These are phyloP conservation scores for Entrophospora sp. DNA, from an alignment of 192 early-diverging fungal genomes.

Conservation along the genomic window DNA sequence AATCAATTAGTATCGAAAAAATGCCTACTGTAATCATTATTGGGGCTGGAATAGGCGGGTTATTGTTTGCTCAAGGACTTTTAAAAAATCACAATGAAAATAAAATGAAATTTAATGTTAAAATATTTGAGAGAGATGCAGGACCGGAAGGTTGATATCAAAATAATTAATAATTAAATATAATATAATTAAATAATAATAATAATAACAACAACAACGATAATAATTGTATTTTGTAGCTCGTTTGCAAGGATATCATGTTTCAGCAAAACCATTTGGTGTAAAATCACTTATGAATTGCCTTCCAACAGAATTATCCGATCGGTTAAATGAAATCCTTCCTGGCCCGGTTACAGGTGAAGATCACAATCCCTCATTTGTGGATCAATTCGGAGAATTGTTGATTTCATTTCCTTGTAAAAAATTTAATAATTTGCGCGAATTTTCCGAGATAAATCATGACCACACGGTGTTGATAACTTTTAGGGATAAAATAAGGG, in stretches of 20 bases:
- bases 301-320: background rate
- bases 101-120: slow-evolving; percentile 2
- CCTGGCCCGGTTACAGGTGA: background rate
- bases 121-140: slow-evolving; percentile 5
- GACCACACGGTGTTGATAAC: background rate
- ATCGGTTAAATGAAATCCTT: background rate
- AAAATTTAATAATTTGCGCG: background rate
- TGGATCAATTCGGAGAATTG: background rate
- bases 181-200: background rate
- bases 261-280: background rate
- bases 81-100: background rate
- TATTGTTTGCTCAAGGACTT: background rate
- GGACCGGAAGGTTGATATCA: background rate
- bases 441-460: background rate
- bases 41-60: background rate
- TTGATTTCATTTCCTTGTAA: background rate
- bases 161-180: too few species aligned
- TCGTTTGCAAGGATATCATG: background rate
- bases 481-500: background rate
- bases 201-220: too few species aligned
- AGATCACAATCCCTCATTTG: background rate
- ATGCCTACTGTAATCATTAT: slow-evolving; percentile 6
- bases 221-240: background rate
- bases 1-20: too few species aligned
- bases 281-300: background rate